Base-by-base conservation (phyloP, 1,139 yeast species). In the Candida tropicalis region DNA sequence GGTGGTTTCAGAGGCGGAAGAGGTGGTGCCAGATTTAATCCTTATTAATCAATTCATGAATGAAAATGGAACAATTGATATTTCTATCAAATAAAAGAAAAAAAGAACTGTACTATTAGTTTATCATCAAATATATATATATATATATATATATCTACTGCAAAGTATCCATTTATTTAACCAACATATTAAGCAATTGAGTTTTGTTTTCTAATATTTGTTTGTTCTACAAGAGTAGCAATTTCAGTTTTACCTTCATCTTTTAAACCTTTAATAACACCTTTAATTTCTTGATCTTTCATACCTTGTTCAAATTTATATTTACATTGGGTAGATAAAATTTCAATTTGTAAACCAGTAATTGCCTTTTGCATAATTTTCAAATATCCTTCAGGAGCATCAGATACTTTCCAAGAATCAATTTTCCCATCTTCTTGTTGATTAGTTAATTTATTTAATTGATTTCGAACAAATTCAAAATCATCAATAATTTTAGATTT, bases 251-350 rank as follows among this genome's bases (percentile, higher is more conserved):
- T 46, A 44, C 60, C 60, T 44, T 68, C 72, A 13, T 54, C 47
- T 6, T 57, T 58, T 46, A 73, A 63, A 0, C 85, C 85, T 0
- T 68, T 62, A 12, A 79, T 56, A 1, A 81, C 81, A 2, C 88
- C 87, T 7, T 70, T 63, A 5, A 77, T 62, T 49, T 84, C 84
- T 10, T 57, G 59, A 5, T 51, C 54, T 15, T 62, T 57, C 66
- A 63, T 69, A 17, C 71, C 72, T 61, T 84, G 90, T 52, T 81
- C 82, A 54, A 82, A 73, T 59, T 84, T 84, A 63, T 71, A 80
- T 60, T 82, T 82, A 44, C 80, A 78, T 53, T 81, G 77, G 11
- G 70, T 65, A n/a, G 66, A 59, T 3, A 60, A 60, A 17, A 83
- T 74, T 46, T 75, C 79, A 42, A 84, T 73, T 53, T 79, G 76